These are phyloP conservation scores for Capsicum baccatum DNA, from an alignment of 257 asterid genomes.

Conservation along the genomic window DNA sequence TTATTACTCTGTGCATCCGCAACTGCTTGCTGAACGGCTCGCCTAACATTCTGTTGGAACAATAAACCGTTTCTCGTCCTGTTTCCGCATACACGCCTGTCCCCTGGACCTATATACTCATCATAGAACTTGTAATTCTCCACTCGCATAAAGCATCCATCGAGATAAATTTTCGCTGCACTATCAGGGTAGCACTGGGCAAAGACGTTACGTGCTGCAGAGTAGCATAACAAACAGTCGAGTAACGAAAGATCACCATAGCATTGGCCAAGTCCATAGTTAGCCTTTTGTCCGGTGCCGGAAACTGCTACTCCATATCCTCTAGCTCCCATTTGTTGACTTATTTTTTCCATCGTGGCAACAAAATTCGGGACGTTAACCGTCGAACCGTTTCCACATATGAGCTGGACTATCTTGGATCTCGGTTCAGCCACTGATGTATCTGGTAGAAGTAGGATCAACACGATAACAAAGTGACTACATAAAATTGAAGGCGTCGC, in stretches of 20 bases:
- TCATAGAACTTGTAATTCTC: not conserved
- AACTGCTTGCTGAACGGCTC: not conserved
- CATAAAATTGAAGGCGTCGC: not conserved
- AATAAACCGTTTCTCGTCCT: not conserved
- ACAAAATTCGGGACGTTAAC: not conserved
- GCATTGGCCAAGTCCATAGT: not conserved
- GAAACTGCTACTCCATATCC: not conserved
- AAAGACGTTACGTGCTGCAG: not conserved
- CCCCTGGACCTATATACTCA: not conserved
- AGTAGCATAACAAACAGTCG: not conserved
- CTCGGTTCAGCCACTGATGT: not conserved
- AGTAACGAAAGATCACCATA: not conserved
- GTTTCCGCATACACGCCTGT: not conserved
- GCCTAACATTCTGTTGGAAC: not conserved
- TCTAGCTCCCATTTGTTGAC: not conserved
- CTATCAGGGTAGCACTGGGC: not conserved
- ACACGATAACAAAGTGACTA: slow-evolving; percentile 25
- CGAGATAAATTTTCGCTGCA: not conserved
- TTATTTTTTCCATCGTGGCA: not conserved
- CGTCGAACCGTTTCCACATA: not conserved
- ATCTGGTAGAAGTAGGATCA: not conserved
- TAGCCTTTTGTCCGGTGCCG: not conserved
- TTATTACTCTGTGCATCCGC: not conserved
- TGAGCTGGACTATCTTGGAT: not conserved
- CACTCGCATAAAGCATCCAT: not conserved